These are phyloP conservation scores for Parathielavia appendiculata DNA, from an alignment of 495 filamentous ascomycete genomes.

Conservation along the genomic window DNA sequence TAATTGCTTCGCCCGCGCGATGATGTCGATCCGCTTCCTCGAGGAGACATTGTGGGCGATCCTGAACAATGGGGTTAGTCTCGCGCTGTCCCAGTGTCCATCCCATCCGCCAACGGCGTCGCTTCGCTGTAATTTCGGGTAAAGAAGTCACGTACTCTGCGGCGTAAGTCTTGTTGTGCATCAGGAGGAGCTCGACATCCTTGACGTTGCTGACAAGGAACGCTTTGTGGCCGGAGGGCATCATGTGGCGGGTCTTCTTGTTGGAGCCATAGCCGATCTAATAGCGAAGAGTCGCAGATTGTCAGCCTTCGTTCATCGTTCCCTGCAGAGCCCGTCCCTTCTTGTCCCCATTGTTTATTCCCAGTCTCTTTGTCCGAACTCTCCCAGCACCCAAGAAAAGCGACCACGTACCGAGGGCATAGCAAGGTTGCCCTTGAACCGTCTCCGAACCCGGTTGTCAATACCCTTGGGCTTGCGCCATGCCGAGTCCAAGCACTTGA, in stretches of 20 bases:
- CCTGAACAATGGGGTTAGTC: constrained; percentile 44
- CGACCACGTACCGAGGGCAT: constrained; percentile 88
- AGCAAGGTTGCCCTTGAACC: constrained; percentile 88
- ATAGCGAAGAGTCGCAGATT: constrained; percentile 3
- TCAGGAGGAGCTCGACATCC: constrained; percentile 95
- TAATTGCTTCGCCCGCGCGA: constrained; percentile 92
- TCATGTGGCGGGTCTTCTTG: constrained; percentile 97
- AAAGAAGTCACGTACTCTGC: constrained; percentile 73
- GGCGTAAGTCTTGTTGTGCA: constrained; percentile 99
- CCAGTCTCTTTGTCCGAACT: not conserved
- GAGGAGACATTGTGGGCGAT: constrained; percentile 96
- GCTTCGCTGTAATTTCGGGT: not conserved
- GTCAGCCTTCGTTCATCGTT: constrained; percentile 19
- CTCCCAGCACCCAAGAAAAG: not conserved
- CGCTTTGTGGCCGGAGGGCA: constrained; percentile 98
- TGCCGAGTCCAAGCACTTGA: constrained; percentile 75
- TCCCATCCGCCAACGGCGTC: not conserved
- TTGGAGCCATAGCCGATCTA: constrained; percentile 98
- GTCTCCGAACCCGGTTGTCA: constrained; percentile 75
- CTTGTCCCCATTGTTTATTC: constrained; percentile 2
- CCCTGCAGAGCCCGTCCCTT: not conserved
- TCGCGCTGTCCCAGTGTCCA: not conserved
- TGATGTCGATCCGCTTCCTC: constrained; percentile 95
- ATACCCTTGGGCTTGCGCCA: constrained; percentile 99
- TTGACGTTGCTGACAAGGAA: constrained; percentile 95